Conservation (phyloP, 441 rosid species). For the Viola pubescens region DNA sequence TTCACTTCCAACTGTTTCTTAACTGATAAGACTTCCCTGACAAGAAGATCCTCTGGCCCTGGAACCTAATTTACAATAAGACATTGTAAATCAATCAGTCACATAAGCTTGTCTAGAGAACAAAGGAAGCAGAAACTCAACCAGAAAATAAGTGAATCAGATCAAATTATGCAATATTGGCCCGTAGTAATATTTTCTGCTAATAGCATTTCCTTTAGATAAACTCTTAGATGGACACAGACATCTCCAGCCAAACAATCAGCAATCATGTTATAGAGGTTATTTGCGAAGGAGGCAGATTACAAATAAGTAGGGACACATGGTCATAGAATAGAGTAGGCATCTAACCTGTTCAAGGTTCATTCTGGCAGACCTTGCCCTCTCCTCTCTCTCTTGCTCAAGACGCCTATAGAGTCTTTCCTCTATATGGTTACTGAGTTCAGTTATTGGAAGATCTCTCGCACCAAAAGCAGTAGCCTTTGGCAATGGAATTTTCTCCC, state of each 20-base stretch:
- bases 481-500: conserved; percentile 14
- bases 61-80: conserved; percentile 39
- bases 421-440: conserved; percentile 55
- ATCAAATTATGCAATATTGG: too few species aligned
- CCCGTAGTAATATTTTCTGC: too few species aligned
- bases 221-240: too few species aligned
- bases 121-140: neutral
- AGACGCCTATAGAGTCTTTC: conserved; percentile 45
- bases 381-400: conserved; percentile 43
- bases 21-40: conserved; percentile 54
- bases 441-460: conserved; percentile 54
- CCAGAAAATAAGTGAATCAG: too few species aligned
- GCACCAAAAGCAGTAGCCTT: conserved; percentile 30
- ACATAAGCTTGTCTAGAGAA: neutral
- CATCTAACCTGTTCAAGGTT: conserved; percentile 46
- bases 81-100: conserved; percentile 12
- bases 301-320: too few species aligned
- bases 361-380: conserved; percentile 39
- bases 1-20: conserved; percentile 40
- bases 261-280: too few species aligned
- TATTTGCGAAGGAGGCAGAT: too few species aligned
- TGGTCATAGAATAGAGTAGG: neutral
- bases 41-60: conserved; percentile 45
- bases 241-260: too few species aligned
- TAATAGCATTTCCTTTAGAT: too few species aligned